Evolutionary conservation across 176 grass and related monocot genomes (phyloP).

Genomic region (Aechmea fasciata): DNA sequence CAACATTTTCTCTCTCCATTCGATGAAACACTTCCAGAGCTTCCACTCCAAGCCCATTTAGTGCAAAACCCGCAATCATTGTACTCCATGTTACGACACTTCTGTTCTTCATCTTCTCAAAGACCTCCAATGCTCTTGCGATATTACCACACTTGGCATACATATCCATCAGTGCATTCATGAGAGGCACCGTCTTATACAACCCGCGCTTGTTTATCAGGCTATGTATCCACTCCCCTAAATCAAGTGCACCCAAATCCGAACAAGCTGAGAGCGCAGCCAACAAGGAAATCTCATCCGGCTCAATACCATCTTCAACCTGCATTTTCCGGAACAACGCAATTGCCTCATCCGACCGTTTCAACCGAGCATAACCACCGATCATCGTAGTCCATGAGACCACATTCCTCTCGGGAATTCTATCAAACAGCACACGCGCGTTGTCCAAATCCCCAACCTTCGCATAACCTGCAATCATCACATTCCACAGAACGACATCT

Average conservation of each 20-base stretch:
- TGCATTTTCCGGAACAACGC: slow-evolving; percentile 73
- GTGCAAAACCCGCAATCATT: slow-evolving; percentile 56
- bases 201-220: slow-evolving; percentile 31
- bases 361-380: slow-evolving; percentile 40
- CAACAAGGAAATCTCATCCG: slow-evolving; percentile 52
- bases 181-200: slow-evolving; percentile 26
- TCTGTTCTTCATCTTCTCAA: slow-evolving; percentile 54
- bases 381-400: slow-evolving; percentile 66
- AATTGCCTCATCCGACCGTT: slow-evolving; percentile 36
- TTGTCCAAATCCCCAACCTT: slow-evolving; percentile 34
- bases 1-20: slow-evolving; percentile 59
- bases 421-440: slow-evolving; percentile 42
- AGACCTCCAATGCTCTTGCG: slow-evolving; percentile 46
- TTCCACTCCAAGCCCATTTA: slow-evolving; percentile 52
- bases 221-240: slow-evolving; percentile 69
- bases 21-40: slow-evolving; percentile 49
- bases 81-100: slow-evolving; percentile 60
- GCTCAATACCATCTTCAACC: slow-evolving; percentile 44
- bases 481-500: slow-evolving; percentile 58
- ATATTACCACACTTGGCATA: slow-evolving; percentile 62
- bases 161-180: slow-evolving; percentile 80
- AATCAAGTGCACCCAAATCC: slow-evolving; percentile 53
- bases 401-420: slow-evolving; percentile 53
- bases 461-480: slow-evolving; percentile 40
- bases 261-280: slow-evolving; percentile 54